Percentiles rank a stretch among this genome's conserved stretches.
Conservation (phyloP, 805 yeast genomes). For the Saccharomycopsis fibuligera region DNA sequence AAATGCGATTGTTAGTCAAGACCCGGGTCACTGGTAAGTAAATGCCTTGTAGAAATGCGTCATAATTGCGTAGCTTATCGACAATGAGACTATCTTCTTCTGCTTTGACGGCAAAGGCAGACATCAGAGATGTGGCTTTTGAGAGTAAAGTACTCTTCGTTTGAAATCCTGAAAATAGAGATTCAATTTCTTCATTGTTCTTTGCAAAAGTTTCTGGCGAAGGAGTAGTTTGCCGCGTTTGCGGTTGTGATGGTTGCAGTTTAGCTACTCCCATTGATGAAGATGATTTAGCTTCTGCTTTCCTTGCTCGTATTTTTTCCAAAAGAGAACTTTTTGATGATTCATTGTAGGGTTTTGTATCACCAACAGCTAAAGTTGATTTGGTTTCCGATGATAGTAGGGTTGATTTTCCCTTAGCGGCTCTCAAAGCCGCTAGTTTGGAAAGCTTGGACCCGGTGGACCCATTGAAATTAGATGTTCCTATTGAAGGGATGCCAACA, state of each 20-base stretch:
- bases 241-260: neutral
- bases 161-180: neutral
- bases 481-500: neutral
- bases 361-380: neutral
- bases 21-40: conserved; percentile 8
- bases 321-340: neutral
- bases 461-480: too few relatives aligned
- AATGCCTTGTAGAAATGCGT: conserved; percentile 2
- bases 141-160: neutral
- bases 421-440: conserved; percentile 13
- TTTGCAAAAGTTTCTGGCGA: neutral
- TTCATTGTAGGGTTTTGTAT: neutral
- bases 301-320: neutral
- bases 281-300: too few relatives aligned
- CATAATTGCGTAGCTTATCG: neutral
- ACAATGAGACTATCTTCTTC: neutral
- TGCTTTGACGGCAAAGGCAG: neutral
- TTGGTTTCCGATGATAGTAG: neutral
- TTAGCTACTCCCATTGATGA: too few relatives aligned
- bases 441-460: conserved; percentile 6
- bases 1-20: conserved; percentile 36
- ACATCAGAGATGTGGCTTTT: neutral
- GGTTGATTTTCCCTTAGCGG: neutral
- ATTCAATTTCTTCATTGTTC: neutral
- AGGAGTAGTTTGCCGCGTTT: neutral